phyloP scores from a whole-genome alignment of 2,329 filamentous ascomycete species.

The Exophiala mesophila region DNA sequence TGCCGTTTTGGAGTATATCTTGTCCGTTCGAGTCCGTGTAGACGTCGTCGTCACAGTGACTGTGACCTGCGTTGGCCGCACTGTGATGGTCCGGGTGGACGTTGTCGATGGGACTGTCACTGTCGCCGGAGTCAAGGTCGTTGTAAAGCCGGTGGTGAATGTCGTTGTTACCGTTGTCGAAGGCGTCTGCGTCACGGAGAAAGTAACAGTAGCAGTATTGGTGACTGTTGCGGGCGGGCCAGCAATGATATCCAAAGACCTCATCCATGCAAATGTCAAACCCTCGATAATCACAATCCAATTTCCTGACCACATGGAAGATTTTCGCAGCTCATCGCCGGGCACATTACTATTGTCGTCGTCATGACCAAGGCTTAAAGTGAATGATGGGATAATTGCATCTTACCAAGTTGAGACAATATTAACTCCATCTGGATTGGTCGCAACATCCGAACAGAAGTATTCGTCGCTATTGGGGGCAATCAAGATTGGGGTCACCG shows the following conservation, averaged over 20 bases:
- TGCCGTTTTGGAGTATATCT: conserved; percentile 14
- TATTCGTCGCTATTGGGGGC: conserved; percentile 23
- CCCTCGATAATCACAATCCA: conserved; percentile 25
- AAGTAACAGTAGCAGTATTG: conserved; percentile 18
- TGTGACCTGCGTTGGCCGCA: conserved; percentile 15
- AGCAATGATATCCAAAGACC: conserved; percentile 21
- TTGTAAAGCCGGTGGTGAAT: conserved; percentile 14
- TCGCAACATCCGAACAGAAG: conserved; percentile 24
- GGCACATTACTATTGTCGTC: conserved; percentile 15
- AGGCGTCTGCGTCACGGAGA: conserved; percentile 17
- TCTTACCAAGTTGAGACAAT: conserved; percentile 23
- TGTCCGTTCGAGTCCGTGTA: conserved; percentile 14
- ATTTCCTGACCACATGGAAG: conserved; percentile 21
- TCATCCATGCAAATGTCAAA: conserved; percentile 23
- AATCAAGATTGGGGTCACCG: conserved; percentile 22
- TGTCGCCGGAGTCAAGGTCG: conserved; percentile 14
- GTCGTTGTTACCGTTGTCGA: conserved; percentile 17
- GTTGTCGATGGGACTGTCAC: conserved; percentile 20
- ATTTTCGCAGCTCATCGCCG: conserved; percentile 21
- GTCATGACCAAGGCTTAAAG: neutral
- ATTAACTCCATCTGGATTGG: conserved; percentile 17
- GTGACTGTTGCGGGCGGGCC: conserved; percentile 21
- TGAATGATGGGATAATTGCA: neutral
- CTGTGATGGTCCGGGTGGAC: conserved; percentile 15
- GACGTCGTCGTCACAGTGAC: conserved; percentile 16